Evolutionary conservation across 768 basidiomycete genomes (phyloP).

Genomic region (Rhizopogon rudus): DNA sequence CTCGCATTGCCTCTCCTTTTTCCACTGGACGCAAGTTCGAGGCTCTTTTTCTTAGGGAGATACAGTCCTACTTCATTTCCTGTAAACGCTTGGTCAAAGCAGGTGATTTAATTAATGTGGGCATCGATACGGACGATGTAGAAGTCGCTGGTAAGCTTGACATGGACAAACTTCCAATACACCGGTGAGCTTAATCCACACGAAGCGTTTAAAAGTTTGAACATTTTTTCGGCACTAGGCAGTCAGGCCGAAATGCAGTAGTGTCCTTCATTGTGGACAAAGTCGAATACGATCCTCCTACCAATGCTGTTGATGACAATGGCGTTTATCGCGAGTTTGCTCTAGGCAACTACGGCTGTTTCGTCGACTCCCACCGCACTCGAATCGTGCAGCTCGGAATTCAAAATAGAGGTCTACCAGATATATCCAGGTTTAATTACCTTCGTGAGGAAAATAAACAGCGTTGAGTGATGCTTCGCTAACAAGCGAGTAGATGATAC

Average conservation of each 20-base stretch:
- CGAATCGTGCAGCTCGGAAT: constrained; percentile 77
- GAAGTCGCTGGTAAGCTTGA: not conserved
- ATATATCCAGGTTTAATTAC: constrained; percentile 42
- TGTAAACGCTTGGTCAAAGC: constrained; percentile 56
- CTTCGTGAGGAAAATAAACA: constrained; percentile 37
- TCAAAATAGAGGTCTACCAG: constrained; percentile 60
- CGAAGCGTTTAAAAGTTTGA: not conserved
- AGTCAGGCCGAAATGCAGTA: constrained; percentile 32
- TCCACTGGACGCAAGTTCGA: constrained; percentile 65
- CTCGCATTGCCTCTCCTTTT: constrained; percentile 74
- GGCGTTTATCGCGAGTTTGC: constrained; percentile 51
- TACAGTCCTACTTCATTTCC: constrained; percentile 59
- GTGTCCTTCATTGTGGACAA: constrained; percentile 80
- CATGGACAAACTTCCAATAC: not conserved
- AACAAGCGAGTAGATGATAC: not conserved
- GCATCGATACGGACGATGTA: constrained; percentile 49
- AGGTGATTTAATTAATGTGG: constrained; percentile 68
- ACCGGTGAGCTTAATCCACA: not conserved
- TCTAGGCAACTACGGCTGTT: constrained; percentile 76
- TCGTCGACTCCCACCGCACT: constrained; percentile 71
- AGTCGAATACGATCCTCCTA: constrained; percentile 59
- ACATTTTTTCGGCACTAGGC: not conserved
- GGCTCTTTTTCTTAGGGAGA: constrained; percentile 48
- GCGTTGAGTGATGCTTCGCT: not conserved
- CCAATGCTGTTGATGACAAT: constrained; percentile 27